Conservation (phyloP, 768 basidiomycete species). For the Mycena epipterygia region DNA sequence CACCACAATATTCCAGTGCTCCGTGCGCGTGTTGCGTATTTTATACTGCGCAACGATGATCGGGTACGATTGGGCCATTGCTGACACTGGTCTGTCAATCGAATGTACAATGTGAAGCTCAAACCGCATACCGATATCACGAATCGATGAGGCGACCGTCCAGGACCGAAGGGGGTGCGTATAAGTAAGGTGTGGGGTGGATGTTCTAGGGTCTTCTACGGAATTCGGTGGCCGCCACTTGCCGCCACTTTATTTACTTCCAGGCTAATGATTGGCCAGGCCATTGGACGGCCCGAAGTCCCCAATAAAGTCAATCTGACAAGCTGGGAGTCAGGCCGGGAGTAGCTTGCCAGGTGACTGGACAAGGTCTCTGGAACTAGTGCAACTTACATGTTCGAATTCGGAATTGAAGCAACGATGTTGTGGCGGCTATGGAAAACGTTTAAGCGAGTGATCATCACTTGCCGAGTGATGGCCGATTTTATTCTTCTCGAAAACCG, state of each 20-base stretch:
- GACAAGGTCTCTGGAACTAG: no score
- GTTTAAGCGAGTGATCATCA: no score
- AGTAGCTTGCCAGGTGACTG: no score
- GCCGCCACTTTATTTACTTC: background rate
- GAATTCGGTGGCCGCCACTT: background rate
- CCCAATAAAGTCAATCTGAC: no score
- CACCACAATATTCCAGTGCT: constrained; percentile 46
- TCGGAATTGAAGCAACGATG: no score
- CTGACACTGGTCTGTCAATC: background rate
- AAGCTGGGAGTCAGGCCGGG: no score
- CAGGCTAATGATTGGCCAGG: background rate
- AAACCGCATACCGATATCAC: background rate
- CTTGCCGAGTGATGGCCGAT: no score
- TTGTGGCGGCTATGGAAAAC: no score
- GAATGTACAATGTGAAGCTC: background rate
- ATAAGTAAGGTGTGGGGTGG: background rate
- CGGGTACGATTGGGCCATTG: constrained; percentile 31
- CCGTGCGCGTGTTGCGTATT: constrained; percentile 42
- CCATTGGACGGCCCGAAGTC: background rate
- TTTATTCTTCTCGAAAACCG: no score
- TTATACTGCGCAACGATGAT: constrained; percentile 45
- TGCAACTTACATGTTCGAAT: no score
- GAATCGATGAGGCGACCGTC: background rate
- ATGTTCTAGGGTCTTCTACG: background rate
- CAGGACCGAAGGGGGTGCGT: background rate